phyloP scores from a whole-genome alignment of 495 filamentous ascomycete species.

The Ramalina intermedia region DNA sequence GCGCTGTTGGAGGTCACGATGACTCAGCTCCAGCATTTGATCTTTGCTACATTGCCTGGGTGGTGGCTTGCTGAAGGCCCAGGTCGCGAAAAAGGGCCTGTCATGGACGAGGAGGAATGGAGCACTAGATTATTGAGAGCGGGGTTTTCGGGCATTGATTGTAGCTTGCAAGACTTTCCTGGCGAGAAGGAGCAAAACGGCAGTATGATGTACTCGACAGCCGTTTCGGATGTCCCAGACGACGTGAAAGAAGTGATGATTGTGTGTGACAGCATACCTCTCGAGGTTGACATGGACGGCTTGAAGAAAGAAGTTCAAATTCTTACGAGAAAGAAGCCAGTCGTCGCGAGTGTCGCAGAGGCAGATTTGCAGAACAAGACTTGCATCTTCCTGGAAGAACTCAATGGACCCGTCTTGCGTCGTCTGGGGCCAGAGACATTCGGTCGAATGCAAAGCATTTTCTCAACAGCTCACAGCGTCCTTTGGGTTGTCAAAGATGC shows the following conservation, averaged over 20 bases:
- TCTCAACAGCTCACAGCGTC: background rate
- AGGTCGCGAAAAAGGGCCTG: constrained; percentile 4
- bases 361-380: background rate
- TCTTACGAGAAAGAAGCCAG: background rate
- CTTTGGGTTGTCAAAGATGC: background rate
- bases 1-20: constrained; percentile 14
- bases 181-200: constrained; percentile 3
- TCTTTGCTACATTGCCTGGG: constrained; percentile 24
- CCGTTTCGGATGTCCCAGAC: background rate
- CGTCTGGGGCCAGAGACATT: background rate
- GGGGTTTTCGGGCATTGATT: constrained; percentile 6
- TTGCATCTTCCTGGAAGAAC: background rate
- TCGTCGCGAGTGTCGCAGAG: background rate
- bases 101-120: constrained; percentile 12
- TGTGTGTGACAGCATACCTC: background rate
- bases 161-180: background rate
- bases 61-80: constrained; percentile 18
- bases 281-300: background rate
- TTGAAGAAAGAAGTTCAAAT: background rate
- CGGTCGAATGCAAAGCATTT: background rate
- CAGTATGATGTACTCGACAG: constrained; percentile 4
- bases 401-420: background rate
- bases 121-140: background rate
- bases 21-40: constrained; percentile 5
- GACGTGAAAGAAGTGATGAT: background rate